Percentiles rank a stretch among this genome's conserved stretches.
phyloP scores from a whole-genome alignment of 441 rosid genomes.

The Euphorbia celastroides region DNA sequence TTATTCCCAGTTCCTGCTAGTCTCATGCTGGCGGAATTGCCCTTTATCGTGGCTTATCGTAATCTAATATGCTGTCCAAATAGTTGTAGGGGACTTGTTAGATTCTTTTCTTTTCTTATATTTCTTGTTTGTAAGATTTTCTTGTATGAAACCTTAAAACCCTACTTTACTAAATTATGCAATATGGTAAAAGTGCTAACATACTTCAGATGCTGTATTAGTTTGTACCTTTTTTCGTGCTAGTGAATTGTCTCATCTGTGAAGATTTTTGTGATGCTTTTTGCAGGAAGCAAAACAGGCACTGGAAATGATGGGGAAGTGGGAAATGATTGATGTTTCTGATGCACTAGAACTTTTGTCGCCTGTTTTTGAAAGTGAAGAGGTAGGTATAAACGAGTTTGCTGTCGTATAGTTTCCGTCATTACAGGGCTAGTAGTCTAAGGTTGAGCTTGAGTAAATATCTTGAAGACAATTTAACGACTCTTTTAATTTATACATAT shows the following conservation, averaged over 20 bases:
- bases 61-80: constrained; percentile 3
- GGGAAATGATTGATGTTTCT: constrained; percentile 91
- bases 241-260: constrained; percentile 5
- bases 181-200: neutral
- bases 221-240: neutral
- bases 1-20: neutral
- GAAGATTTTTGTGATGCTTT: constrained; percentile 26
- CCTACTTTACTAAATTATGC: neutral
- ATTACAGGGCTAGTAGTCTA: neutral
- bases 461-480: neutral
- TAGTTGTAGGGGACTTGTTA: constrained; percentile 6
- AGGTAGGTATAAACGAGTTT: constrained; percentile 40
- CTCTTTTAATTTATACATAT: neutral
- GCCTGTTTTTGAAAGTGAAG: constrained; percentile 95
- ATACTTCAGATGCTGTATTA: neutral
- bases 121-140: neutral
- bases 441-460: neutral
- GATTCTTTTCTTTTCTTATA: constrained; percentile 4
- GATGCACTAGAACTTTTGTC: constrained; percentile 97
- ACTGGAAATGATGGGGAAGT: constrained; percentile 79
- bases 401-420: neutral
- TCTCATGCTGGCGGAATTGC: neutral
- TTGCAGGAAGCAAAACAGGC: constrained; percentile 98
- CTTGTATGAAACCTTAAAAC: neutral
- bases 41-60: neutral